These are phyloP conservation scores for Elsinoe fawcettii DNA, from an alignment of 2,329 filamentous ascomycete species.

Conservation along the genomic window DNA sequence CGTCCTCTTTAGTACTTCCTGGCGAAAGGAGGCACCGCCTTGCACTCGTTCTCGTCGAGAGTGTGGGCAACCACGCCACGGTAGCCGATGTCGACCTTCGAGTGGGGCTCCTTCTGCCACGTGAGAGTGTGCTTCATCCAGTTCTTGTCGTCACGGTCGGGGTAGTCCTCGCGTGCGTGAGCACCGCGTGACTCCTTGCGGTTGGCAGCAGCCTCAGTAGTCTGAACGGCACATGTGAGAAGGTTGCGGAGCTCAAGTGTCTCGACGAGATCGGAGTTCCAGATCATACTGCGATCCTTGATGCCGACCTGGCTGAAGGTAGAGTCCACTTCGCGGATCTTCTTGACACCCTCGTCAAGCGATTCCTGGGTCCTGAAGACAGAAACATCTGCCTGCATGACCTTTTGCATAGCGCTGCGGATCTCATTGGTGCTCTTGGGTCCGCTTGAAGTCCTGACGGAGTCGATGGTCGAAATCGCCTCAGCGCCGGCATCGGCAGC, in stretches of 20 bases:
- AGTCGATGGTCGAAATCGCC: constrained; percentile 77
- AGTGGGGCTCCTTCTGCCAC: constrained; percentile 90
- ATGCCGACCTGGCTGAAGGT: constrained; percentile 77
- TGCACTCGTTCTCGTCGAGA: constrained; percentile 92
- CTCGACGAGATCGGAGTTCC: constrained; percentile 96
- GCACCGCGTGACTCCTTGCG: constrained; percentile 96
- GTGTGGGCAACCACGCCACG: constrained; percentile 74
- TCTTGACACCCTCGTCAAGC: constrained; percentile 84
- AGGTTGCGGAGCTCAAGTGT: constrained; percentile 92
- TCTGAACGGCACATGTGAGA: constrained; percentile 93
- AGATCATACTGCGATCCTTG: constrained; percentile 99
- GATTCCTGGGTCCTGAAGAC: constrained; percentile 94
- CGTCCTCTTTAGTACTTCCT: constrained; percentile 62
- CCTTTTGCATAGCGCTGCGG: constrained; percentile 89
- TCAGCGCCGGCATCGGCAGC: constrained; percentile 81
- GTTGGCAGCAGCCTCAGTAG: constrained; percentile 79
- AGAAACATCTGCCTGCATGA: constrained; percentile 94
- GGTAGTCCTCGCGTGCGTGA: constrained; percentile 93
- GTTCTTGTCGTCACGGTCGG: constrained; percentile 86
- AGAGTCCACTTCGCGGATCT: constrained; percentile 76
- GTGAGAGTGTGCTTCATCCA: constrained; percentile 99
- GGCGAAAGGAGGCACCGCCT: constrained; percentile 94
- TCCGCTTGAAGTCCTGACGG: constrained; percentile 74
- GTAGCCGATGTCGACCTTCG: constrained; percentile 79
- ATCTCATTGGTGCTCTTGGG: constrained; percentile 83